phyloP scores from a whole-genome alignment of 2,329 filamentous ascomycete species.

The Juglanconis sp. region DNA sequence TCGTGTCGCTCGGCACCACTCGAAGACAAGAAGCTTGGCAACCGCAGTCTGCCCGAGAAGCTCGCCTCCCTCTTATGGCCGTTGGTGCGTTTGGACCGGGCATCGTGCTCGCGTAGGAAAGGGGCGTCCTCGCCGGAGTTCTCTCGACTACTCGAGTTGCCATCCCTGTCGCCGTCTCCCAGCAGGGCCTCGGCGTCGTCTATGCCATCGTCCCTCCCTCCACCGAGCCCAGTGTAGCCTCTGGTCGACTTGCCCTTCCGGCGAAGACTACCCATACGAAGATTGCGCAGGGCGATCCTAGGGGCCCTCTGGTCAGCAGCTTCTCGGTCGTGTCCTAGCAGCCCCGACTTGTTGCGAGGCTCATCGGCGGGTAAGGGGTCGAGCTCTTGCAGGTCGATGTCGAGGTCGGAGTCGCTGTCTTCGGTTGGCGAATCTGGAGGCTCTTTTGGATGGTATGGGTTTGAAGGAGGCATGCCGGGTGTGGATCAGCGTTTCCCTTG shows the following conservation, averaged over 20 bases:
- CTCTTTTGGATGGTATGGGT: constrained; percentile 50
- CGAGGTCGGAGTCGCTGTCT: constrained; percentile 76
- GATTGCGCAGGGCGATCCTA: constrained; percentile 67
- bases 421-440: constrained; percentile 62
- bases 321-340: constrained; percentile 50
- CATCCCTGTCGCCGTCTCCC: constrained; percentile 55
- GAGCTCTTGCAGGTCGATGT: constrained; percentile 76
- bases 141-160: constrained; percentile 31
- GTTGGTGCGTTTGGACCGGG: constrained; percentile 32
- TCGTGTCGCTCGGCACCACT: constrained; percentile 34
- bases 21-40: constrained; percentile 65
- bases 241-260: constrained; percentile 52
- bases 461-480: constrained; percentile 55
- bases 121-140: constrained; percentile 69
- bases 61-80: constrained; percentile 40
- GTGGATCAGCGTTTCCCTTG: constrained; percentile 12
- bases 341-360: constrained; percentile 24
- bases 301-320: constrained; percentile 44
- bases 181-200: constrained; percentile 68
- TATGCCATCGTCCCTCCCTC: constrained; percentile 52
- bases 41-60: constrained; percentile 50
- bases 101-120: constrained; percentile 53
- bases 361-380: constrained; percentile 52
- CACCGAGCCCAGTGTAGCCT: constrained; percentile 60
- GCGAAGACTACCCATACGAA: constrained; percentile 64